Evolutionary conservation across 495 filamentous ascomycete species (phyloP).

Genomic region (Sporormia fimetaria): DNA sequence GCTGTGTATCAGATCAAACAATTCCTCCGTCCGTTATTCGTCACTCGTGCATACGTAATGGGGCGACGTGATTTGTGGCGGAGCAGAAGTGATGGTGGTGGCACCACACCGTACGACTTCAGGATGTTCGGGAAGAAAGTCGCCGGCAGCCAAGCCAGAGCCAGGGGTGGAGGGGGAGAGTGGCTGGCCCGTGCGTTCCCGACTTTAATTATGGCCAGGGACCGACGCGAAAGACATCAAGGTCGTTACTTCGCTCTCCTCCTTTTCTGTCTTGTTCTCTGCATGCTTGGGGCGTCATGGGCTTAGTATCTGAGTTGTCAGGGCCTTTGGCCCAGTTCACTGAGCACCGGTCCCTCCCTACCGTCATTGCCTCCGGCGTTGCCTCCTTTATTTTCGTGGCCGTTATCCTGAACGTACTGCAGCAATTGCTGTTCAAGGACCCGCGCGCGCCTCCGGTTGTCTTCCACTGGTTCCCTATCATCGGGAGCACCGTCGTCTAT

Average conservation of each 20-base stretch:
- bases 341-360: constrained; percentile 4
- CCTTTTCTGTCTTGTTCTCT: constrained; percentile 1
- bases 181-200: no score
- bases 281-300: constrained; percentile 8
- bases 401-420: constrained; percentile 29
- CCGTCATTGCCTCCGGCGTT: constrained; percentile 13
- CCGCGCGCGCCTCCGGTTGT: constrained; percentile 51
- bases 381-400: constrained; percentile 24
- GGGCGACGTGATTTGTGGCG: no score
- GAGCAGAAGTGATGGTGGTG: no score
- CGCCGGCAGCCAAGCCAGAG: no score
- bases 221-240: no score
- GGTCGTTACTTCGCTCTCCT: not conserved
- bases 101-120: no score
- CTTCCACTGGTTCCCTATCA: constrained; percentile 52
- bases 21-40: no score
- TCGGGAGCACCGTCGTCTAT: constrained; percentile 53
- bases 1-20: no score
- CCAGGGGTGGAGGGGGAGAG: no score
- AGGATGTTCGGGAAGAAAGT: no score
- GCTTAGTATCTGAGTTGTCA: constrained; percentile 14
- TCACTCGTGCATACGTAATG: no score
- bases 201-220: no score
- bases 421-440: constrained; percentile 34
- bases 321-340: constrained; percentile 22